A percentile compares a stretch with the other conserved stretches of the same genome.
These are phyloP conservation scores for Aspergillus conjunctus DNA, from an alignment of 495 filamentous ascomycete genomes.

Conservation along the genomic window DNA sequence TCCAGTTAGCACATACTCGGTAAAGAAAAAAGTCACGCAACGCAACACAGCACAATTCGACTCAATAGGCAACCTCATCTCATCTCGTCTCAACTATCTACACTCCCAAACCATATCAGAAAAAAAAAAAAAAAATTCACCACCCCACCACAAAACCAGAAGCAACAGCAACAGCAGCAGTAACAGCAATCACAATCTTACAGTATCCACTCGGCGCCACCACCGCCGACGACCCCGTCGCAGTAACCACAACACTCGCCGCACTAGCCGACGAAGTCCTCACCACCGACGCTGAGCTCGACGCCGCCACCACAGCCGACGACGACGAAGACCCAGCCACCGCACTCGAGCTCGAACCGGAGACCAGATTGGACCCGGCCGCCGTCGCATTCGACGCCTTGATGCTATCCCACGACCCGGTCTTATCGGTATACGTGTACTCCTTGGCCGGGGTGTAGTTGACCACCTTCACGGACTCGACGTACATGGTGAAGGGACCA, in stretches of 20 bases:
- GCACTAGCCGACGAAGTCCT: neutral
- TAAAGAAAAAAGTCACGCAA: neutral
- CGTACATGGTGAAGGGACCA: conserved; percentile 70
- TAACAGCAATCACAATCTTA: neutral
- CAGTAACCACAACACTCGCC: neutral
- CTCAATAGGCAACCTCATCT: neutral
- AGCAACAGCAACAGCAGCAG: neutral
- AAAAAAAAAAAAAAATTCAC: neutral
- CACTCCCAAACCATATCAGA: no score
- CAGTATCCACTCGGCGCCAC: neutral
- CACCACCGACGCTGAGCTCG: neutral
- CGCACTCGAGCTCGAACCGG: neutral
- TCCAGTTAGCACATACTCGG: neutral
- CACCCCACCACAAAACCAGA: neutral
- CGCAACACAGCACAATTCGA: neutral
- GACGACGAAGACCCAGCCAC: neutral
- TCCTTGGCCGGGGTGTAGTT: conserved; percentile 40
- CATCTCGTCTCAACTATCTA: neutral
- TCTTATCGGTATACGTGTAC: conserved; percentile 43
- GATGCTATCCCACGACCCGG: conserved; percentile 39
- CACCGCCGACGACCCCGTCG: neutral
- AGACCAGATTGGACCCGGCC: neutral
- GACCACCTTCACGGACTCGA: conserved; percentile 47
- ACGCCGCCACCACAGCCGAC: neutral
- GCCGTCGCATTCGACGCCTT: conserved; percentile 23